Percentiles rank a stretch among this genome's conserved stretches.
Conservation (phyloP, 441 rosid genomes). For the Gossypium gossypioides region DNA sequence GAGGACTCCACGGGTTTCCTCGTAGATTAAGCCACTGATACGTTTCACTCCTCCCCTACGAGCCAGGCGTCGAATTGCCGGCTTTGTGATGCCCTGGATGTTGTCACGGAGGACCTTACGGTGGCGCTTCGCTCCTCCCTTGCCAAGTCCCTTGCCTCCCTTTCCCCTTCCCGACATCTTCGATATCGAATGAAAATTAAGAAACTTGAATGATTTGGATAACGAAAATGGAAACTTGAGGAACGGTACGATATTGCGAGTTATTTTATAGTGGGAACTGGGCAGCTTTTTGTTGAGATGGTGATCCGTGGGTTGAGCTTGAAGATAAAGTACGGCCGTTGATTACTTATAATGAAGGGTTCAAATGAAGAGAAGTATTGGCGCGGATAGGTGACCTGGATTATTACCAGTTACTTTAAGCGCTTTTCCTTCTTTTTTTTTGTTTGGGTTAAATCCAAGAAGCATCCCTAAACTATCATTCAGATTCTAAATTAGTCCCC, state of each 20-base stretch:
- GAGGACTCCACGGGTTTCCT: slow-evolving; percentile 5
- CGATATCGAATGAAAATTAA: not conserved
- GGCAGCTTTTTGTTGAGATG: not conserved
- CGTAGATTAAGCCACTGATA: not conserved
- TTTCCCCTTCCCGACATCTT: slow-evolving; percentile 39
- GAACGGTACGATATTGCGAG: too few species aligned
- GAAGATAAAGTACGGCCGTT: not conserved
- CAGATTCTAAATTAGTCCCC: too few species aligned
- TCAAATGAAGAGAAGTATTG: not conserved
- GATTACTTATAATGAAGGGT: not conserved
- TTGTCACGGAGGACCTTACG: slow-evolving; percentile 1
- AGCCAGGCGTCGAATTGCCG: not conserved
- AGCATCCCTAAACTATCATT: too few species aligned
- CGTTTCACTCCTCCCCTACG: not conserved
- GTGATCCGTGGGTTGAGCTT: not conserved
- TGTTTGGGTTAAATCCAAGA: too few species aligned
- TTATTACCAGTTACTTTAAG: not conserved
- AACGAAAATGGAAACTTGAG: too few species aligned
- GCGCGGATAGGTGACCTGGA: not conserved
- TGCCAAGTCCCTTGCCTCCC: slow-evolving; percentile 22
- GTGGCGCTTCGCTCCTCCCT: slow-evolving; percentile 1
- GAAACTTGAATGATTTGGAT: too few species aligned
- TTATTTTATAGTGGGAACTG: not conserved
- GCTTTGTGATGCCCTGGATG: slow-evolving; percentile 2
- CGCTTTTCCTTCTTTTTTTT: slow-evolving; percentile 19